These are phyloP conservation scores for Chlamydomonas urium DNA, from an alignment of 139 green algal species.

Conservation along the genomic window DNA sequence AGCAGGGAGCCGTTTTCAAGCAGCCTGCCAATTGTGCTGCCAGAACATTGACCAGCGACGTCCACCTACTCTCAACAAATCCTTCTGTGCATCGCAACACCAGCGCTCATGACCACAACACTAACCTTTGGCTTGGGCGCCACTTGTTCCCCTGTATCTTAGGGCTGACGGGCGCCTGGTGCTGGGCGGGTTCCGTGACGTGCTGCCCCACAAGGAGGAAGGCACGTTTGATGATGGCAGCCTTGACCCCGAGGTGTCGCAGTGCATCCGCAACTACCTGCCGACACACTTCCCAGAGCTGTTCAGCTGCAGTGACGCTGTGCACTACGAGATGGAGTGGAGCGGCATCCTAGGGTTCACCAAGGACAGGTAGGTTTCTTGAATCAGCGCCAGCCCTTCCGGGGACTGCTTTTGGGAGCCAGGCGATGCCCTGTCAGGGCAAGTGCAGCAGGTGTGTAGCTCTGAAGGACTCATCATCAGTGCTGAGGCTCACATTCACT, in stretches of 20 bases:
- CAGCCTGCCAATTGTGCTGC: too few relatives aligned
- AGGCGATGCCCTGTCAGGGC: too few relatives aligned
- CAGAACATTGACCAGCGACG: too few relatives aligned
- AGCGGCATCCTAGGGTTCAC: constrained; percentile 37
- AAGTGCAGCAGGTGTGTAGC: background rate
- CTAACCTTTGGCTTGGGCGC: background rate
- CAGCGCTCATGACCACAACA: background rate
- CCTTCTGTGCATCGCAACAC: too few relatives aligned
- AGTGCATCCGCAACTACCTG: constrained; percentile 19
- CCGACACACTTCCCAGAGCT: constrained; percentile 9
- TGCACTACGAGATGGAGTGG: constrained; percentile 24
- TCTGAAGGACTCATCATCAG: background rate
- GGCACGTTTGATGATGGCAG: constrained; percentile 21
- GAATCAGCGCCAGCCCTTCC: background rate
- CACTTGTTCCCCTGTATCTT: background rate
- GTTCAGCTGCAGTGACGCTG: background rate
- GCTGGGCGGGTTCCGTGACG: constrained; percentile 30
- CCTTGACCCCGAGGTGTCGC: constrained; percentile 5
- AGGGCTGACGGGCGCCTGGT: constrained; percentile 25
- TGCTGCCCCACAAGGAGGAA: constrained; percentile 27
- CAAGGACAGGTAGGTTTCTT: constrained; percentile 5
- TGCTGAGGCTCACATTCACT: background rate
- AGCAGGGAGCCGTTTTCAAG: too few relatives aligned
- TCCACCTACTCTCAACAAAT: too few relatives aligned
- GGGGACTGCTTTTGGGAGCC: background rate